These are phyloP conservation scores for Alternaria solani DNA, from an alignment of 2,329 filamentous ascomycete species.

Conservation along the genomic window DNA sequence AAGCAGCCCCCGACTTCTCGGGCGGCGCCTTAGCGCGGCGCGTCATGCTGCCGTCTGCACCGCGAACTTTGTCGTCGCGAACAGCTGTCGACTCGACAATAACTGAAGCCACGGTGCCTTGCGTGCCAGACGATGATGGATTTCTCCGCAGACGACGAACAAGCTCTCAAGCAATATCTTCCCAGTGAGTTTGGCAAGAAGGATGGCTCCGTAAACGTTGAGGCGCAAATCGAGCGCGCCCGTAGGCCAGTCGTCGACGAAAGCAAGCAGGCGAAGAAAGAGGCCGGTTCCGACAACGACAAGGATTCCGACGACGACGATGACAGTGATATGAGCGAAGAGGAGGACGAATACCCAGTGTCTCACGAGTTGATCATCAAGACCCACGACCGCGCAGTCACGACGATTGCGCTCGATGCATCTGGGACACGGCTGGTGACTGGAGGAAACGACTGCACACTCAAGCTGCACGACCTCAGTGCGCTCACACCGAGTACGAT, in stretches of 20 bases:
- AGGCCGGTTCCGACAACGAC: constrained; percentile 41
- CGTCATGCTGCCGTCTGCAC: constrained; percentile 21
- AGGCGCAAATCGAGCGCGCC: constrained; percentile 81
- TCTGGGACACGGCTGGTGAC: constrained; percentile 85
- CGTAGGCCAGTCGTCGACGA: constrained; percentile 65
- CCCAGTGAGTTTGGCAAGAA: constrained; percentile 88
- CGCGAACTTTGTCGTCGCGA: constrained; percentile 8
- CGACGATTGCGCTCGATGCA: constrained; percentile 82
- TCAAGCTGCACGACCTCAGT: constrained; percentile 94
- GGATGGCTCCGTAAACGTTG: constrained; percentile 74
- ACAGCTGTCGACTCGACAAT: neutral
- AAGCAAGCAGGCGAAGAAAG: constrained; percentile 39
- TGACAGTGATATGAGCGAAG: constrained; percentile 67
- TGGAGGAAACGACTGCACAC: constrained; percentile 87
- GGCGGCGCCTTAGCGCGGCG: constrained; percentile 12
- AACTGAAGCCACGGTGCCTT: constrained; percentile 13
- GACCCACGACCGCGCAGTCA: constrained; percentile 88
- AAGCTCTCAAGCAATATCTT: constrained; percentile 78
- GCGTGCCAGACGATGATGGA: constrained; percentile 27
- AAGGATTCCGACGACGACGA: constrained; percentile 56
- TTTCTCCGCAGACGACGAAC: constrained; percentile 59
- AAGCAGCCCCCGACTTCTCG: constrained; percentile 4
- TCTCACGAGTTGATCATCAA: constrained; percentile 93
- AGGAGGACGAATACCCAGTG: constrained; percentile 88
- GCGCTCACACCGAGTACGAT: constrained; percentile 95